These are phyloP conservation scores for Cinnamomum chago DNA, from an alignment of 164 flowering plant genomes.

Conservation along the genomic window DNA sequence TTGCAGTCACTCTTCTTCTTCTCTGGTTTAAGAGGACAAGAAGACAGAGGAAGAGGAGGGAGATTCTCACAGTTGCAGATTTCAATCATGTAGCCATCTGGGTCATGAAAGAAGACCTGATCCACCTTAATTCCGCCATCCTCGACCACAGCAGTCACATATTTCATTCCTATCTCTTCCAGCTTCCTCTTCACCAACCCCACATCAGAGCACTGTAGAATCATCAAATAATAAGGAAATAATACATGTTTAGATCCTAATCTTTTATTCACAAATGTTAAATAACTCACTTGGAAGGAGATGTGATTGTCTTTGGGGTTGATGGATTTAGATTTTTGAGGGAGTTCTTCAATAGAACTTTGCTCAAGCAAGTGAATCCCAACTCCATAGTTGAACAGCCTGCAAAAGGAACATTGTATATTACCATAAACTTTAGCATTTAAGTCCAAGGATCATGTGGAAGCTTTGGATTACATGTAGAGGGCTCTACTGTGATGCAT, in stretches of 20 bases:
- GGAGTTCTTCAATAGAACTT: slow-evolving; percentile 19
- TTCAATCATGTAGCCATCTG: slow-evolving; percentile 86
- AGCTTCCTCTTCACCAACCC: slow-evolving; percentile 45
- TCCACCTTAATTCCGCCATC: slow-evolving; percentile 59
- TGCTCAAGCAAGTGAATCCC: slow-evolving; percentile 68
- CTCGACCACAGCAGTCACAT: slow-evolving; percentile 53
- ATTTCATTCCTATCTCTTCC: slow-evolving; percentile 52
- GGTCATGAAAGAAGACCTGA: slow-evolving; percentile 85
- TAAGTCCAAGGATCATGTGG: no score
- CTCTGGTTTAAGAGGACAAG: slow-evolving; percentile 35
- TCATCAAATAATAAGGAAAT: neutral
- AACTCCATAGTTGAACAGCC: slow-evolving; percentile 70
- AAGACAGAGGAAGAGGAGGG: slow-evolving; percentile 55
- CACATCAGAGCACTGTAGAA: slow-evolving; percentile 45
- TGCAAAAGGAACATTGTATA: slow-evolving; percentile 4
- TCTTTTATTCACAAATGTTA: neutral
- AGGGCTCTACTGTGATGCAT: no score
- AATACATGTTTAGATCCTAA: neutral
- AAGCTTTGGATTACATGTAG: no score
- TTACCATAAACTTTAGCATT: no score
- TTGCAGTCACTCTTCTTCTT: neutral
- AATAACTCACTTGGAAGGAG: slow-evolving; percentile 52
- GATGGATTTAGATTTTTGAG: slow-evolving; percentile 30
- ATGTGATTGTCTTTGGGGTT: slow-evolving; percentile 76
- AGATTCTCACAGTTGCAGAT: slow-evolving; percentile 76